A percentile compares a stretch with the other conserved stretches of the same genome.
phyloP scores from a whole-genome alignment of 2,329 filamentous ascomycete genomes.

The Fusarium sp. region DNA sequence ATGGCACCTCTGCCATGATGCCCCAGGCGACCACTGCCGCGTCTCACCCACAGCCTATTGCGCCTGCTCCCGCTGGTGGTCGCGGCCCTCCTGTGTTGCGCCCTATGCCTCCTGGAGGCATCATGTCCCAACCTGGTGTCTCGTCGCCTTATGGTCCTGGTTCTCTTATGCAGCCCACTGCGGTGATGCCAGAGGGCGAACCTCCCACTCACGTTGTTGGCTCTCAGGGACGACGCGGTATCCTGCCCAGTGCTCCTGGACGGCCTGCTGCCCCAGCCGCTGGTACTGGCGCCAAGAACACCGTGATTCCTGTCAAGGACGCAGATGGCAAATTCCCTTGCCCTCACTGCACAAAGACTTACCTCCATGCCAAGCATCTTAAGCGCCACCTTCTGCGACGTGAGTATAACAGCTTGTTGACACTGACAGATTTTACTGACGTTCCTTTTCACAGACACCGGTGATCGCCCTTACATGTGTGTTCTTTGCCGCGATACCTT shows the following conservation, averaged over 20 bases:
- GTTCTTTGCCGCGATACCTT: conserved; percentile 98
- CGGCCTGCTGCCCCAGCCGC: conserved; percentile 79
- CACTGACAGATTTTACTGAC: conserved; percentile 40
- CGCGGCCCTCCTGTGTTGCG: conserved; percentile 69
- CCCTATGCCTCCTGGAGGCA: conserved; percentile 75
- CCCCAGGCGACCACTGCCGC: conserved; percentile 72
- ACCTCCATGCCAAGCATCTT: conserved; percentile 95
- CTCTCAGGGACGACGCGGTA: conserved; percentile 90
- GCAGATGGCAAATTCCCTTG: conserved; percentile 98
- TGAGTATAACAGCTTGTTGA: conserved; percentile 66
- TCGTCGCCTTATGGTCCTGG: conserved; percentile 68
- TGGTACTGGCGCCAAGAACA: conserved; percentile 78
- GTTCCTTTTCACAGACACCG: conserved; percentile 74
- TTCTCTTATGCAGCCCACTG: conserved; percentile 65
- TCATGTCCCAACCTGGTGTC: conserved; percentile 67
- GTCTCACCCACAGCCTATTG: conserved; percentile 79
- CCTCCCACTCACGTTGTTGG: conserved; percentile 92
- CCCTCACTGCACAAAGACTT: conserved; percentile 97
- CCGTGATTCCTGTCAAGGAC: conserved; percentile 91
- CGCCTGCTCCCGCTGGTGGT: conserved; percentile 71
- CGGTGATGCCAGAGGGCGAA: conserved; percentile 65
- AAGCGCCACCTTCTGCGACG: conserved; percentile 96
- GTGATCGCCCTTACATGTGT: conserved; percentile 98
- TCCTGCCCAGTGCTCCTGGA: conserved; percentile 89
- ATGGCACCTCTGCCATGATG: conserved; percentile 69